Percentiles rank a stretch among this genome's conserved stretches.
phyloP scores from a whole-genome alignment of 2,329 filamentous ascomycete genomes.

The Aspergillus aculeatinus region DNA sequence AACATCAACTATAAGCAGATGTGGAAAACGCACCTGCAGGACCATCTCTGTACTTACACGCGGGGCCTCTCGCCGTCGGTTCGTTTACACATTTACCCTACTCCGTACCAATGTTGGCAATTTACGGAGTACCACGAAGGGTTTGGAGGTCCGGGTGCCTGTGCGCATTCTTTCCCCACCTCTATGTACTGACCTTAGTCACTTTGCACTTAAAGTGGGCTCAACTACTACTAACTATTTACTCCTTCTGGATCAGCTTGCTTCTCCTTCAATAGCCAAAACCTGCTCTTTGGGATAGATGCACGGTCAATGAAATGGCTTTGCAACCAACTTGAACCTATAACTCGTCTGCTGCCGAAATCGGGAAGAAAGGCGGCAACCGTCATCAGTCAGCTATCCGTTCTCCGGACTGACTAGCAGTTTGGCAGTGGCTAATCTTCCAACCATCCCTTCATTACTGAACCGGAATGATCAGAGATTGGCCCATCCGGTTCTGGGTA shows the following conservation, averaged over 20 bases:
- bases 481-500: constrained; percentile 13
- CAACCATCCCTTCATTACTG: constrained; percentile 22
- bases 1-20: neutral
- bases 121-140: neutral
- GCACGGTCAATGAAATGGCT: neutral
- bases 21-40: neutral
- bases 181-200: constrained; percentile 1
- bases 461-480: constrained; percentile 19
- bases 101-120: neutral
- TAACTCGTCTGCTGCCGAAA: neutral
- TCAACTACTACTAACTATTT: neutral
- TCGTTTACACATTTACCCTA: no score
- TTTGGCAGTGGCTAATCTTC: neutral
- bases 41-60: neutral
- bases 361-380: neutral
- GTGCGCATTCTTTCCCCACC: constrained; percentile 8
- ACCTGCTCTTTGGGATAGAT: neutral
- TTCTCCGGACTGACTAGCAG: neutral
- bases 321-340: neutral
- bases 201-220: neutral
- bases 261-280: neutral
- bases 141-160: constrained; percentile 1
- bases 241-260: neutral
- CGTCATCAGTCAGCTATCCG: neutral
- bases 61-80: no score